Evolutionary conservation across 2,329 filamentous ascomycete species (phyloP).

Genomic region (Calonectria crousiana): DNA sequence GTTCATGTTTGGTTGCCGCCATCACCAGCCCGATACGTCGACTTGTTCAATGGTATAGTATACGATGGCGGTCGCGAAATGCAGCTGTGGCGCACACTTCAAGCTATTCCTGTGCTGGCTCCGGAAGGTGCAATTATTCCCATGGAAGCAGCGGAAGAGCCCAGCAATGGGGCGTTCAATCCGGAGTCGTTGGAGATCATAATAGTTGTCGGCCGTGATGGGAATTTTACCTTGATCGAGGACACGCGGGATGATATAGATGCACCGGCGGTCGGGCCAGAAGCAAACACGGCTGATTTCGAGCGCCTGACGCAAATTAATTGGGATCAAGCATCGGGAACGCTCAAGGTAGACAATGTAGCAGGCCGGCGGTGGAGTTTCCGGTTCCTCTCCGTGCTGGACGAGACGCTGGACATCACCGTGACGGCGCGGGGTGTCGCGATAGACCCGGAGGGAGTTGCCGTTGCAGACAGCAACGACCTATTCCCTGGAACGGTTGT

Average conservation of each 20-base stretch:
- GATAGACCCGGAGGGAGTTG: neutral
- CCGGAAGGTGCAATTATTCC: conserved; percentile 70
- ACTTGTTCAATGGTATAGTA: conserved; percentile 68
- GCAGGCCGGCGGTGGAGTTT: neutral
- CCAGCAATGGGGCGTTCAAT: conserved; percentile 60
- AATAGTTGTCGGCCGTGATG: conserved; percentile 61
- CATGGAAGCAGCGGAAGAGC: conserved; percentile 56
- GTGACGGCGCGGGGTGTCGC: neutral
- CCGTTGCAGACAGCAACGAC: neutral
- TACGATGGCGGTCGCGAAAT: conserved; percentile 69
- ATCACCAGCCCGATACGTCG: conserved; percentile 59
- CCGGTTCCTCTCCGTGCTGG: conserved; percentile 9
- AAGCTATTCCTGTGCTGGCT: conserved; percentile 64
- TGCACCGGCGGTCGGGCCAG: neutral
- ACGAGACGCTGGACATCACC: neutral
- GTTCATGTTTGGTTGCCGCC: conserved; percentile 69
- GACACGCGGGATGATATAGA: conserved; percentile 44
- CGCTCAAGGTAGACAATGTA: neutral
- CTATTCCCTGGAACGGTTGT: neutral
- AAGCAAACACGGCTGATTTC: neutral
- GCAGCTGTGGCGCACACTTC: conserved; percentile 61
- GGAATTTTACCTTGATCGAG: conserved; percentile 62
- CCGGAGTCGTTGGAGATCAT: conserved; percentile 62
- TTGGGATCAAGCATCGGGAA: neutral
- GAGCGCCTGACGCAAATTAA: neutral